phyloP scores from a whole-genome alignment of 2,329 filamentous ascomycete genomes.

The Neoascochyta sp. region DNA sequence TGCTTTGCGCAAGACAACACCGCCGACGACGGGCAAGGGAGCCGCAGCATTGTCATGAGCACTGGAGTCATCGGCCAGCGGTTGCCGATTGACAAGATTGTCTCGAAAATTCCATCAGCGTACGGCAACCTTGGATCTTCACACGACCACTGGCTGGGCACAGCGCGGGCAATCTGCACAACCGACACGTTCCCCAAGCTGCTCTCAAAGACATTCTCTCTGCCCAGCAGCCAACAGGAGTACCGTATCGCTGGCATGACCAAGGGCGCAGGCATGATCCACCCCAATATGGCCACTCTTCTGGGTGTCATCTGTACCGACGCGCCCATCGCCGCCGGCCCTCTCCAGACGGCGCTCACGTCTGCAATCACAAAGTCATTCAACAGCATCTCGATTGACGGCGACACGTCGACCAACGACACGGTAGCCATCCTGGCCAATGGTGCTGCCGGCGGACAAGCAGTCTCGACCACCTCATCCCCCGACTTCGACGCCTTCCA shows the following conservation, averaged over 20 bases:
- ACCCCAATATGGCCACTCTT: slow-evolving; percentile 97
- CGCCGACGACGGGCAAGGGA: slow-evolving; percentile 42
- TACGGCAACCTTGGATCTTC: slow-evolving; percentile 66
- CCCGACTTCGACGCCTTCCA: slow-evolving; percentile 69
- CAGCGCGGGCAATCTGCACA: slow-evolving; percentile 91
- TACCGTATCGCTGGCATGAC: slow-evolving; percentile 93
- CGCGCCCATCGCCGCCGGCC: slow-evolving; percentile 66
- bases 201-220: slow-evolving; percentile 74
- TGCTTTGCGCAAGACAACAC: slow-evolving; percentile 45
- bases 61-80: slow-evolving; percentile 96
- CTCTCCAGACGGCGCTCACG: slow-evolving; percentile 67
- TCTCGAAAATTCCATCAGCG: slow-evolving; percentile 74
- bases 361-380: slow-evolving; percentile 79
- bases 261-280: slow-evolving; percentile 98
- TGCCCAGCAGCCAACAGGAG: slow-evolving; percentile 74
- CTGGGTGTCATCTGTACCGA: slow-evolving; percentile 91
- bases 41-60: slow-evolving; percentile 89
- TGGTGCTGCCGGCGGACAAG: slow-evolving; percentile 74
- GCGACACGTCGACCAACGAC: slow-evolving; percentile 96
- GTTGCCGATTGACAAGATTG: slow-evolving; percentile 86
- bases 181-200: slow-evolving; percentile 99
- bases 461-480: slow-evolving; percentile 54
- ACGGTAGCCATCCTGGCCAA: slow-evolving; percentile 94
- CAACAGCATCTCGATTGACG: slow-evolving; percentile 95
- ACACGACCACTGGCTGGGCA: slow-evolving; percentile 81